Evolutionary conservation across 768 basidiomycete genomes (phyloP).

Genomic region (Termitomyces sp.): DNA sequence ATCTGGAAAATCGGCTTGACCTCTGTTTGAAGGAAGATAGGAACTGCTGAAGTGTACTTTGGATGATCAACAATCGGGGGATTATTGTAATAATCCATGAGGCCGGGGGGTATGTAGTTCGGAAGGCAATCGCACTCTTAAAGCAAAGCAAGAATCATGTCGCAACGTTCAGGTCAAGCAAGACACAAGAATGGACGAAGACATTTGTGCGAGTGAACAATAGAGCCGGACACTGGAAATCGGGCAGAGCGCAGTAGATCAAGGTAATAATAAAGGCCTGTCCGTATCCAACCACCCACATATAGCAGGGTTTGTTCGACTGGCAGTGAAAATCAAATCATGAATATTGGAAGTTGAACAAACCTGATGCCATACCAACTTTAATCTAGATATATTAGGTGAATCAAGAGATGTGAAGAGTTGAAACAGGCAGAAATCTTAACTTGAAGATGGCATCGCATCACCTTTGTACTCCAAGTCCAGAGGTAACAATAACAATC

Average conservation of each 20-base stretch:
- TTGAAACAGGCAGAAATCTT: too few relatives aligned
- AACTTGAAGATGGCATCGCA: background rate
- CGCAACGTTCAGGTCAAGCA: background rate
- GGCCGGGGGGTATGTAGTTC: background rate
- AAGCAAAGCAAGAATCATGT: background rate
- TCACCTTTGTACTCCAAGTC: background rate
- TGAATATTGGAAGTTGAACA: background rate
- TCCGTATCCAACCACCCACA: background rate
- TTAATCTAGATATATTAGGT: background rate
- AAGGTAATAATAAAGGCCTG: background rate
- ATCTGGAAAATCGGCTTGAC: background rate
- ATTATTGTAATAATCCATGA: background rate
- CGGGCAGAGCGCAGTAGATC: background rate
- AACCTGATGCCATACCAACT: background rate
- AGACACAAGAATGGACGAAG: background rate
- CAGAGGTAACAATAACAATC: background rate
- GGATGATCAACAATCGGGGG: background rate
- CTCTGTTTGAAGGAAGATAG: background rate
- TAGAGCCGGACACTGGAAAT: background rate
- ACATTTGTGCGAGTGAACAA: background rate
- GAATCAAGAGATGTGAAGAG: background rate
- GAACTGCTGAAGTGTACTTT: background rate
- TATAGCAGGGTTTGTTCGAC: background rate
- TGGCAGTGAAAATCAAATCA: background rate
- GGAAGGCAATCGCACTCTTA: background rate